Conservation (phyloP, 306 rosid genomes). For the Pterocarpus santalinus region DNA sequence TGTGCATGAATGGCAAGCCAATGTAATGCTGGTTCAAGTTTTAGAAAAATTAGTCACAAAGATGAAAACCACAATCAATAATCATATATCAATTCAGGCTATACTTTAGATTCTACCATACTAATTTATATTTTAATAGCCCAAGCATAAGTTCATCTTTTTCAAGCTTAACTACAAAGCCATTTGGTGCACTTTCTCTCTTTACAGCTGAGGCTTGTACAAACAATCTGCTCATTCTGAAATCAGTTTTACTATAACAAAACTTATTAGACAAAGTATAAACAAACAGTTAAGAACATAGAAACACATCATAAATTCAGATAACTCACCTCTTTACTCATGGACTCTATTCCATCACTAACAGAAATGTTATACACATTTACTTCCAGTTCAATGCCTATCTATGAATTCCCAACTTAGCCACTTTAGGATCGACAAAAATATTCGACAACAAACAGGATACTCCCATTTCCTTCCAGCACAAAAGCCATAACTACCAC, state of each 20-base stretch:
- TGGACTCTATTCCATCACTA: background rate
- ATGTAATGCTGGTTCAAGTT: background rate
- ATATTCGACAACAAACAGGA: background rate
- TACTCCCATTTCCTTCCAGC: background rate
- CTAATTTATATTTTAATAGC: background rate
- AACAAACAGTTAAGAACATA: background rate
- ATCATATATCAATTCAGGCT: background rate
- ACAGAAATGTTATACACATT: background rate
- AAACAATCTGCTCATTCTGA: background rate
- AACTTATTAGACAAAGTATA: background rate
- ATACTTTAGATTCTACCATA: too few relatives aligned
- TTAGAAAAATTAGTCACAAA: background rate
- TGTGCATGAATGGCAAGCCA: background rate
- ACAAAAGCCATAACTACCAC: background rate
- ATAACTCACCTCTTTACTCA: background rate
- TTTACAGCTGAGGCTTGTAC: background rate
- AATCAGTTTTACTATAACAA: background rate
- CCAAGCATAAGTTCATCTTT: conserved; percentile 16
- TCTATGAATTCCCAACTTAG: background rate
- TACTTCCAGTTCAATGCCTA: background rate
- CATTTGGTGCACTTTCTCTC: background rate
- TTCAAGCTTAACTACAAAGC: conserved; percentile 24
- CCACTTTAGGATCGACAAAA: background rate
- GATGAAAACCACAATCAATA: conserved; percentile 10
- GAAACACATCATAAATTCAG: conserved; percentile 4